These are phyloP conservation scores for Graphilbum fragrans DNA, from an alignment of 2,329 filamentous ascomycete species.

Conservation along the genomic window DNA sequence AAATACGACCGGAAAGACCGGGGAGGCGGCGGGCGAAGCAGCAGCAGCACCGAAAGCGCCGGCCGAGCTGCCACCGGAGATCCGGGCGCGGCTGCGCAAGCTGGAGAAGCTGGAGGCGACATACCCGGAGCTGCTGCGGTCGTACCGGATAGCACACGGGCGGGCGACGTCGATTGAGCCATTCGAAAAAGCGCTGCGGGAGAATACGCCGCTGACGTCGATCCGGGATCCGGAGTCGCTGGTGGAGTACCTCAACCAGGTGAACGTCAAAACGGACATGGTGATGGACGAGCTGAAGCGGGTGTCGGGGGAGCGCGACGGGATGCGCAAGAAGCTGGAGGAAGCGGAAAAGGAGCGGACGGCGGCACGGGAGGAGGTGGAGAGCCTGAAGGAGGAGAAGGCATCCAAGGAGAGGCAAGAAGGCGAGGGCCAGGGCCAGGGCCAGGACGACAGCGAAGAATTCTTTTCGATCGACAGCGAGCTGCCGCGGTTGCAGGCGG, in stretches of 20 bases:
- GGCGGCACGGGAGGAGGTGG: slow-evolving; percentile 41
- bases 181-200: slow-evolving; percentile 81
- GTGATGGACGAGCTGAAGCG: slow-evolving; percentile 87
- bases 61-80: slow-evolving; percentile 57
- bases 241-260: slow-evolving; percentile 79
- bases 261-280: slow-evolving; percentile 81
- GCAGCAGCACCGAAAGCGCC: slow-evolving; percentile 10
- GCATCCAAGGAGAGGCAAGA: slow-evolving; percentile 14
- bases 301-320: slow-evolving; percentile 70
- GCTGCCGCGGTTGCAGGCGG: slow-evolving; percentile 58
- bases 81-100: slow-evolving; percentile 65
- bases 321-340: slow-evolving; percentile 64
- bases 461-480: slow-evolving; percentile 92
- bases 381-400: slow-evolving; percentile 10
- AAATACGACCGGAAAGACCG: neutral
- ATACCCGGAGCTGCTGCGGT: slow-evolving; percentile 85
- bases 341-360: slow-evolving; percentile 32
- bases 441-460: slow-evolving; percentile 43
- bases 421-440: slow-evolving; percentile 19
- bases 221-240: slow-evolving; percentile 77
- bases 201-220: slow-evolving; percentile 83
- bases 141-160: slow-evolving; percentile 83
- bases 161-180: slow-evolving; percentile 80
- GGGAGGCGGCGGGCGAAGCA: neutral
- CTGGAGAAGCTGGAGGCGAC: slow-evolving; percentile 82